Evolutionary conservation across 306 rosid genomes (phyloP).

Genomic region (Sesbania bispinosa): DNA sequence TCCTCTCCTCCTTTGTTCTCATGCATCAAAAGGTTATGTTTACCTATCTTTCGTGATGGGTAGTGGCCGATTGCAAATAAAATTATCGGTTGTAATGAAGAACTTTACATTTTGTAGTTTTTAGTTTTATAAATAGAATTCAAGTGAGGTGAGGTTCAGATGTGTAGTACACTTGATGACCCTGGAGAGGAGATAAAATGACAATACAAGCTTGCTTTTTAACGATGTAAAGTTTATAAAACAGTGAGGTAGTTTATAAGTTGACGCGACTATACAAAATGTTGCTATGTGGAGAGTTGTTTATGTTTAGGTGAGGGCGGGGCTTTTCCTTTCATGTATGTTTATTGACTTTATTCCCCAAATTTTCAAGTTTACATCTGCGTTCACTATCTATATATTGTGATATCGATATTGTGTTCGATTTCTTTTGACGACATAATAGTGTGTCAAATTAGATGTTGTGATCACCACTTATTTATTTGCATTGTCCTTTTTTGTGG

Average conservation of each 20-base stretch:
- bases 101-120: conserved; percentile 92
- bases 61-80: conserved; percentile 51
- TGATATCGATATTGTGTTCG: background rate
- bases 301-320: conserved; percentile 61
- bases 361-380: conserved; percentile 21
- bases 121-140: conserved; percentile 72
- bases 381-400: background rate
- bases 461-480: background rate
- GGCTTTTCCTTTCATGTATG: conserved; percentile 47
- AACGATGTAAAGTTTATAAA: conserved; percentile 63
- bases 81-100: conserved; percentile 63
- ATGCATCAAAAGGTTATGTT: conserved; percentile 42
- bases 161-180: conserved; percentile 47
- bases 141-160: conserved; percentile 43
- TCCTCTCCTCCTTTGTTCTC: conserved; percentile 30
- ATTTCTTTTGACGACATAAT: background rate
- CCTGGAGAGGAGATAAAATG: conserved; percentile 56
- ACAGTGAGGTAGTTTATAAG: conserved; percentile 57
- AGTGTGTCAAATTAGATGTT: background rate
- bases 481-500: background rate
- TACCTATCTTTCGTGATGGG: conserved; percentile 44
- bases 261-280: conserved; percentile 76
- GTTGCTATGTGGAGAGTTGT: conserved; percentile 68
- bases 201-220: conserved; percentile 56
- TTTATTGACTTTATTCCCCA: conserved; percentile 38